Evolutionary conservation across 2,329 filamentous ascomycete genomes (phyloP).

Genomic region (Colletotrichum sojae): DNA sequence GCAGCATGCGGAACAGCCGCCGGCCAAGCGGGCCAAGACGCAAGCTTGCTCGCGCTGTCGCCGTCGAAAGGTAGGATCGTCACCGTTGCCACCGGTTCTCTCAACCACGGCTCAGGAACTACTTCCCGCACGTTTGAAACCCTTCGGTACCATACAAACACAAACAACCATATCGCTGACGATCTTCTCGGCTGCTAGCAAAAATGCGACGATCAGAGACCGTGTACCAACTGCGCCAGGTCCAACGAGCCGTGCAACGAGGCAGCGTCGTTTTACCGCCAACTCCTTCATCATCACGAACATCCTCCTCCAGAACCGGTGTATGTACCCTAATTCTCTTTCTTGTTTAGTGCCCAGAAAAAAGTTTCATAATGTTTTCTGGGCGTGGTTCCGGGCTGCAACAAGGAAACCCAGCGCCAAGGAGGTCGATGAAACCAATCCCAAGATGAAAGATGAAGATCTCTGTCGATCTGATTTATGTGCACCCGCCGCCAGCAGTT

Average conservation of each 20-base stretch:
- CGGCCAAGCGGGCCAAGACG: constrained; percentile 17
- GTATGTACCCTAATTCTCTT: background rate
- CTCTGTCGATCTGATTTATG: background rate
- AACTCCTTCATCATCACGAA: too few species aligned
- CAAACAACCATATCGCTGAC: background rate
- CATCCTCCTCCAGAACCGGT: background rate
- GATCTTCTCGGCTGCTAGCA: constrained; percentile 20
- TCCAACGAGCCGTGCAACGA: constrained; percentile 43
- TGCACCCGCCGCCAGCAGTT: constrained; percentile 36
- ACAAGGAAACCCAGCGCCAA: background rate
- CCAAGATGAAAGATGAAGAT: constrained; percentile 2
- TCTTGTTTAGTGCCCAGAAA: background rate
- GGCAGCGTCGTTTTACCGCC: background rate
- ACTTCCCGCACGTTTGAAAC: background rate
- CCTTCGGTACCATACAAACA: background rate
- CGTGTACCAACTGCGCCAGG: constrained; percentile 45
- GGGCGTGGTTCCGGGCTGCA: too few species aligned
- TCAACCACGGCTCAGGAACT: background rate
- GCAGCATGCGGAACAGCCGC: constrained; percentile 3
- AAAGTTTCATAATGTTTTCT: constrained; percentile 14
- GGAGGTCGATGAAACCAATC: background rate
- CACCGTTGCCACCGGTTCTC: background rate
- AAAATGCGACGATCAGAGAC: constrained; percentile 44
- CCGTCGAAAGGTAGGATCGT: constrained; percentile 40
- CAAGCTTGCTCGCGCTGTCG: constrained; percentile 41